phyloP scores from a whole-genome alignment of 2,329 filamentous ascomycete genomes.

The Penicillium sumatraense region DNA sequence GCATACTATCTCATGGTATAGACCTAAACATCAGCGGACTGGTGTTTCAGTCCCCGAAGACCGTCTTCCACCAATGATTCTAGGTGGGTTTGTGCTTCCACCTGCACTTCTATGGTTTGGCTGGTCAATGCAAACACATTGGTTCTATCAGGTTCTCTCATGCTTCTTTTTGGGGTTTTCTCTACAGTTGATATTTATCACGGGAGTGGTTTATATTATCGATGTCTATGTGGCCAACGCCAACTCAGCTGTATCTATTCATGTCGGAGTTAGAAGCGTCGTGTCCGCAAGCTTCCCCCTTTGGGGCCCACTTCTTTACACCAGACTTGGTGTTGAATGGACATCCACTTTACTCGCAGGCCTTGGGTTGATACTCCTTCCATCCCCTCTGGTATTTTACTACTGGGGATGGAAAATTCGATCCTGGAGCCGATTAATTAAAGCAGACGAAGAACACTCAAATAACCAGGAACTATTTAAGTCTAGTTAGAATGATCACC shows the following conservation, averaged over 20 bases:
- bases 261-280: neutral
- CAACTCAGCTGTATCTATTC: slow-evolving; percentile 44
- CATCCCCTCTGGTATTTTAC: neutral
- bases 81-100: slow-evolving; percentile 48
- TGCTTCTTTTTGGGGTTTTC: slow-evolving; percentile 49
- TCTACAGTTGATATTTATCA: slow-evolving; percentile 46
- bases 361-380: neutral
- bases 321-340: neutral
- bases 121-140: slow-evolving; percentile 49
- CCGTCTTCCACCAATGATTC: slow-evolving; percentile 51
- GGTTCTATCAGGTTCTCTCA: slow-evolving; percentile 51
- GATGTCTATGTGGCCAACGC: slow-evolving; percentile 45
- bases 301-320: neutral
- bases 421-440: neutral
- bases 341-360: neutral
- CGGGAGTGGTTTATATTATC: slow-evolving; percentile 47
- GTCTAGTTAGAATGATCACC: too few relatives aligned
- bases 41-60: slow-evolving; percentile 42
- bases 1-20: neutral
- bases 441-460: too few relatives aligned
- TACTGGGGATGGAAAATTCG: neutral
- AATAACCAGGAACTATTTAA: too few relatives aligned
- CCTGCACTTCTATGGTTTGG: slow-evolving; percentile 54
- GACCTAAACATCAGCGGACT: neutral
- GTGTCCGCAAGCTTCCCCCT: neutral